A percentile compares a stretch with the other conserved stretches of the same genome.
Evolutionary conservation across 2,329 filamentous ascomycete genomes (phyloP).

Genomic region (Clonostachys rhizophaga): DNA sequence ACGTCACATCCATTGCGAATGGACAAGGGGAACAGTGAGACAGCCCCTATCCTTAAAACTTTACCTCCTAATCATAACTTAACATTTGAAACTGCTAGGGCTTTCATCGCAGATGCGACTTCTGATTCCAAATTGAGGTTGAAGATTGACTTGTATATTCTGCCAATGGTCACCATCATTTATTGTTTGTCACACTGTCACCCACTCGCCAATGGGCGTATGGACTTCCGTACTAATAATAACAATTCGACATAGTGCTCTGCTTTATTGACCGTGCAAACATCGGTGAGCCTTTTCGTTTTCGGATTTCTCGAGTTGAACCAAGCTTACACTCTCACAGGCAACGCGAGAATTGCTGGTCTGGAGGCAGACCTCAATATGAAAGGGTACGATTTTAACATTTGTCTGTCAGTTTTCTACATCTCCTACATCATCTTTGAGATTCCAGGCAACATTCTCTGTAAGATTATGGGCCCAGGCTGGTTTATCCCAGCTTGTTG

Average conservation of each 20-base stretch:
- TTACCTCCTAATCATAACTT: too few relatives aligned
- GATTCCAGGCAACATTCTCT: slow-evolving; percentile 63
- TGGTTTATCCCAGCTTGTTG: slow-evolving; percentile 64
- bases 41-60: too few relatives aligned
- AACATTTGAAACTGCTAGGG: not conserved
- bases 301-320: not conserved
- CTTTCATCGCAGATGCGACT: not conserved
- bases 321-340: slow-evolving; percentile 21
- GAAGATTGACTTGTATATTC: slow-evolving; percentile 61
- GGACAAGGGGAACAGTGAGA: too few relatives aligned
- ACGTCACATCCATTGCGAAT: too few relatives aligned
- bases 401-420: slow-evolving; percentile 64
- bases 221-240: too few relatives aligned
- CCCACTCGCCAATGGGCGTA: too few relatives aligned
- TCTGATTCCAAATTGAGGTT: slow-evolving; percentile 49
- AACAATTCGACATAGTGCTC: not conserved
- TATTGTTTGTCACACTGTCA: slow-evolving; percentile 30
- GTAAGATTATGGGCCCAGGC: slow-evolving; percentile 67
- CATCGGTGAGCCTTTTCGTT: slow-evolving; percentile 42
- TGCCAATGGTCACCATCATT: slow-evolving; percentile 59
- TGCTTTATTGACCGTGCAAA: slow-evolving; percentile 62
- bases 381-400: slow-evolving; percentile 63
- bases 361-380: slow-evolving; percentile 58
- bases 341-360: slow-evolving; percentile 64
- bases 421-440: slow-evolving; percentile 70